Conservation (phyloP, 2,329 filamentous ascomycete species). For the Paraphoma chrysanthemicola region DNA sequence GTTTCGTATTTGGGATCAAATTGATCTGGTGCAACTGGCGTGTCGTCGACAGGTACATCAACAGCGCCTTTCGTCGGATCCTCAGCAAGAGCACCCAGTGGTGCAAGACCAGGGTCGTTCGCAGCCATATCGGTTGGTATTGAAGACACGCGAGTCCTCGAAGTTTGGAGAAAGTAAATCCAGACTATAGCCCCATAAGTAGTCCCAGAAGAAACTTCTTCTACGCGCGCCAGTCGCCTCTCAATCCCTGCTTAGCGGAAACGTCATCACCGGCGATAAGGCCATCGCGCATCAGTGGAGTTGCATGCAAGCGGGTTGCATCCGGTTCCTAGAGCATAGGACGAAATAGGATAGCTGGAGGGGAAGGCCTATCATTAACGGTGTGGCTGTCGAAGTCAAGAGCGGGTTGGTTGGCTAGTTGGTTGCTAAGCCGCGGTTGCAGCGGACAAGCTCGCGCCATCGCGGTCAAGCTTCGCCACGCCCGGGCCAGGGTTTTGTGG, state of each 20-base stretch:
- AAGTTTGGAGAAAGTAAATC: neutral
- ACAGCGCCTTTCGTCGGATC: conserved; percentile 29
- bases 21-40: conserved; percentile 60
- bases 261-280: conserved; percentile 17
- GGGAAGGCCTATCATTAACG: neutral
- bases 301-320: conserved; percentile 2
- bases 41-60: conserved; percentile 41
- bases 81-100: conserved; percentile 25
- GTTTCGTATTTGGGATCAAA: conserved; percentile 62
- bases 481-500: neutral
- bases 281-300: neutral
- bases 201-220: conserved; percentile 4
- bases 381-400: neutral
- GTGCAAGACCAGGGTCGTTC: conserved; percentile 31
- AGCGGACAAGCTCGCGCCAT: conserved; percentile 2
- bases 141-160: neutral
- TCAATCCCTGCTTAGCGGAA: conserved; percentile 10
- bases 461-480: conserved; percentile 4
- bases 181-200: neutral
- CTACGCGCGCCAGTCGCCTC: conserved; percentile 10
- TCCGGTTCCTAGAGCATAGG: conserved; percentile 3
- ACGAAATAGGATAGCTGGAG: neutral
- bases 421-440: neutral
- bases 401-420: neutral
- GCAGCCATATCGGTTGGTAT: conserved; percentile 17